Percentiles rank a stretch among this genome's conserved stretches.
Conservation (phyloP, 2,329 filamentous ascomycete genomes). For the Fusarium nelsonii region DNA sequence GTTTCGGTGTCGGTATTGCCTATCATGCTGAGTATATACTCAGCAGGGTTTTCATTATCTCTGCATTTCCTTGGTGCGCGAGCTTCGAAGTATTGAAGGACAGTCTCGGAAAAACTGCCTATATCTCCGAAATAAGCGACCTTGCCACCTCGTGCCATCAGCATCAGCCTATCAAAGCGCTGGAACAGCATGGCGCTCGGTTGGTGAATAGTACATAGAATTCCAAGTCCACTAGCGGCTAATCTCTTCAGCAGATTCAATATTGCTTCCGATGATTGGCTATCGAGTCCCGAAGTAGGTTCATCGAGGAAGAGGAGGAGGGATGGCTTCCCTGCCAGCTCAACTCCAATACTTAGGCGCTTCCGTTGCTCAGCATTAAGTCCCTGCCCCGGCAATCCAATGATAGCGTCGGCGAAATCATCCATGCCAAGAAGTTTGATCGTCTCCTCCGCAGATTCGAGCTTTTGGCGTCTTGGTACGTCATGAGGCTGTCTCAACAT, state of each 20-base stretch:
- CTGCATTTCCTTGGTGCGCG: slow-evolving; percentile 69
- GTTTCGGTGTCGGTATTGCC: background rate
- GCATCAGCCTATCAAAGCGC: slow-evolving; percentile 70
- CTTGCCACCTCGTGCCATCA: slow-evolving; percentile 73
- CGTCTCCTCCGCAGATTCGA: slow-evolving; percentile 68
- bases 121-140: slow-evolving; percentile 78
- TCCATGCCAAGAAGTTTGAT: slow-evolving; percentile 75
- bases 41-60: slow-evolving; percentile 75
- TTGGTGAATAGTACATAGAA: slow-evolving; percentile 69
- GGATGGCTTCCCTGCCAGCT: slow-evolving; percentile 67
- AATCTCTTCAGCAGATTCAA: background rate
- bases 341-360: slow-evolving; percentile 70
- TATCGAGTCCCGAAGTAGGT: slow-evolving; percentile 56
- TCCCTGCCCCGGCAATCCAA: slow-evolving; percentile 71
- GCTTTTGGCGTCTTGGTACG: slow-evolving; percentile 63
- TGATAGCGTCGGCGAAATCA: slow-evolving; percentile 74
- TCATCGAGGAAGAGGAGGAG: slow-evolving; percentile 73
- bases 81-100: slow-evolving; percentile 72
- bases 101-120: slow-evolving; percentile 66
- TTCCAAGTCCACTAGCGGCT: slow-evolving; percentile 48
- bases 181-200: slow-evolving; percentile 66
- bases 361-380: slow-evolving; percentile 73
- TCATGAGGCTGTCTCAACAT: slow-evolving; percentile 66
- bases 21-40: slow-evolving; percentile 69
- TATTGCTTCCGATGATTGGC: slow-evolving; percentile 11